Conservation (phyloP, 495 filamentous ascomycete species). For the Sordaria brevicollis region DNA sequence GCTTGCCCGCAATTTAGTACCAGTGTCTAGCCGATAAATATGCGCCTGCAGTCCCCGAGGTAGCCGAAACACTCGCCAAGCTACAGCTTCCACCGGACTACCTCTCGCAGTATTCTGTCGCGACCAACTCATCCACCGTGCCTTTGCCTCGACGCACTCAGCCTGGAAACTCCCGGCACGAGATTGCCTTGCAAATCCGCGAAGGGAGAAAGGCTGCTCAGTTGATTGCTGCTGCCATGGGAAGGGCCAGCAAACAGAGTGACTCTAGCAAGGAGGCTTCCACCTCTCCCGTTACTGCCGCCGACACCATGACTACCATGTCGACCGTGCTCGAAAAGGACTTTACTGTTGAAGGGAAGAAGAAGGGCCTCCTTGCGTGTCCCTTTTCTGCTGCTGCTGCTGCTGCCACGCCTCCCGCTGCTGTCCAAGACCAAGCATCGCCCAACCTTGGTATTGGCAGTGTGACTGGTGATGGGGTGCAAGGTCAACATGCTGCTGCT, state of each 20-base stretch:
- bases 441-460: constrained; percentile 2
- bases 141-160: constrained; percentile 37
- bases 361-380: constrained; percentile 49
- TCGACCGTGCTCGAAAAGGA: constrained; percentile 52
- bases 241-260: constrained; percentile 25
- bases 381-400: constrained; percentile 37
- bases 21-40: constrained; percentile 48
- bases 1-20: constrained; percentile 24
- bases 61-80: constrained; percentile 43
- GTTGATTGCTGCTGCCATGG: constrained; percentile 34
- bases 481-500: constrained; percentile 11
- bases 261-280: constrained; percentile 30
- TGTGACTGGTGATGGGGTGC: constrained; percentile 12
- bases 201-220: constrained; percentile 40
- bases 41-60: constrained; percentile 41
- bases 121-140: constrained; percentile 35
- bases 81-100: constrained; percentile 45
- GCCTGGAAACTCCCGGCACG: constrained; percentile 34
- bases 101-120: constrained; percentile 25
- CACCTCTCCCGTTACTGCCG: constrained; percentile 24
- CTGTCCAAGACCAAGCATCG: constrained; percentile 13
- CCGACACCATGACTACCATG: constrained; percentile 33
- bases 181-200: constrained; percentile 43
- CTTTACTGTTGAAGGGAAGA: constrained; percentile 53
- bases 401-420: background rate